Percentiles rank a stretch among this genome's conserved stretches.
phyloP scores from a whole-genome alignment of 495 filamentous ascomycete genomes.

The Chlorociboria aeruginascens region DNA sequence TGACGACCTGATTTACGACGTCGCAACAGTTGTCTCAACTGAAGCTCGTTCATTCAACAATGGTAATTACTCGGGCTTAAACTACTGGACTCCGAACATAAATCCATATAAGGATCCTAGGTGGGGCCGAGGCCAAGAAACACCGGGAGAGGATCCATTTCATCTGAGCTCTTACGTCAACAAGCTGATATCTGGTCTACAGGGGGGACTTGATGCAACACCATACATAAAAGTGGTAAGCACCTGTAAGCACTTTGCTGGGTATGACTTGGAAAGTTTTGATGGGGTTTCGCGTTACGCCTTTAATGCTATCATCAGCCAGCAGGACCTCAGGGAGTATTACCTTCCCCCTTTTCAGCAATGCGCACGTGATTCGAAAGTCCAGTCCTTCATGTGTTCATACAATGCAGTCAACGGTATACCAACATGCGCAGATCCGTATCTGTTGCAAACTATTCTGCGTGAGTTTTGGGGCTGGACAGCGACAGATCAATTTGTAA shows the following conservation, averaged over 20 bases:
- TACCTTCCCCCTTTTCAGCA: slow-evolving; percentile 38
- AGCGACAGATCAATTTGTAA: slow-evolving; percentile 41
- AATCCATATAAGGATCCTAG: slow-evolving; percentile 52
- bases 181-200: slow-evolving; percentile 46
- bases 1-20: slow-evolving; percentile 42
- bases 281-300: slow-evolving; percentile 37
- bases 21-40: slow-evolving; percentile 44
- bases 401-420: slow-evolving; percentile 52
- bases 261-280: slow-evolving; percentile 55
- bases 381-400: slow-evolving; percentile 46
- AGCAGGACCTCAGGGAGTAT: slow-evolving; percentile 45
- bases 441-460: slow-evolving; percentile 44
- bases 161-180: slow-evolving; percentile 44
- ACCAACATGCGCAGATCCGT: slow-evolving; percentile 42
- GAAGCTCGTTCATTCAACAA: slow-evolving; percentile 62
- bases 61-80: slow-evolving; percentile 39
- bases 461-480: slow-evolving; percentile 40
- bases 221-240: slow-evolving; percentile 38
- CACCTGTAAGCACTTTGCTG: slow-evolving; percentile 54
- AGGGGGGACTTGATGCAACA: slow-evolving; percentile 33
- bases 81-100: slow-evolving; percentile 59
- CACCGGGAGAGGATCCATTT: slow-evolving; percentile 50
- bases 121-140: slow-evolving; percentile 53
- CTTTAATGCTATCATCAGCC: slow-evolving; percentile 42
- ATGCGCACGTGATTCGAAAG: slow-evolving; percentile 42